These are phyloP conservation scores for Vitis labrusca DNA, from an alignment of 164 flowering plant species.

Conservation along the genomic window DNA sequence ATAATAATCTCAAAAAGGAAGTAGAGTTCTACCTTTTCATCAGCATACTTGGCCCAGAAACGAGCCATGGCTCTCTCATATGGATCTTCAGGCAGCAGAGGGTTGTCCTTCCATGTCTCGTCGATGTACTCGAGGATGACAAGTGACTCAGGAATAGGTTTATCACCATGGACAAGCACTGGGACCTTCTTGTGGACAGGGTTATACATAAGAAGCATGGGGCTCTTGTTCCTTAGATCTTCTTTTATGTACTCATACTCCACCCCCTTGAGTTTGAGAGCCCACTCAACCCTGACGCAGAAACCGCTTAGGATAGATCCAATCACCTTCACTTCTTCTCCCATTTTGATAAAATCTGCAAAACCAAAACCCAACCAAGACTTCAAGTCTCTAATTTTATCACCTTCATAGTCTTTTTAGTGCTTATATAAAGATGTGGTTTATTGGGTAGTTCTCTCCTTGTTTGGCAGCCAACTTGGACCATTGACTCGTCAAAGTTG, in stretches of 20 bases:
- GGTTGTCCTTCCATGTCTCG: constrained; percentile 23
- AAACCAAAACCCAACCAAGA: no score
- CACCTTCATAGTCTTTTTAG: no score
- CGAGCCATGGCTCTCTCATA: constrained; percentile 24
- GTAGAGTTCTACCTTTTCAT: no score
- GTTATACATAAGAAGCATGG: constrained; percentile 13
- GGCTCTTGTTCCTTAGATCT: constrained; percentile 19
- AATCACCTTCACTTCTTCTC: constrained; percentile 13
- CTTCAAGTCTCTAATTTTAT: no score
- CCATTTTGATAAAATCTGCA: not conserved
- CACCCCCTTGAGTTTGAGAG: constrained; percentile 21
- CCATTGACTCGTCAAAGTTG: no score
- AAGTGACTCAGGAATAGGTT: constrained; percentile 14
- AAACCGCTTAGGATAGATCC: constrained; percentile 2
- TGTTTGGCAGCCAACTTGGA: no score
- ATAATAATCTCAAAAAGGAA: no score
- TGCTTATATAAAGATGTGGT: no score
- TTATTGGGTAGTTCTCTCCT: no score
- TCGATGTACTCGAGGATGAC: constrained; percentile 30
- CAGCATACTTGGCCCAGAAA: constrained; percentile 19
- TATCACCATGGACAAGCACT: constrained; percentile 11
- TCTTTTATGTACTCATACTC: constrained; percentile 14
- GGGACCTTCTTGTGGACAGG: constrained; percentile 23
- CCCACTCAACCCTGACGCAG: constrained; percentile 22
- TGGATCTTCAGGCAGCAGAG: constrained; percentile 20